Base-by-base conservation (phyloP, 306 rosid species). In the Arachis hypogaea region DNA sequence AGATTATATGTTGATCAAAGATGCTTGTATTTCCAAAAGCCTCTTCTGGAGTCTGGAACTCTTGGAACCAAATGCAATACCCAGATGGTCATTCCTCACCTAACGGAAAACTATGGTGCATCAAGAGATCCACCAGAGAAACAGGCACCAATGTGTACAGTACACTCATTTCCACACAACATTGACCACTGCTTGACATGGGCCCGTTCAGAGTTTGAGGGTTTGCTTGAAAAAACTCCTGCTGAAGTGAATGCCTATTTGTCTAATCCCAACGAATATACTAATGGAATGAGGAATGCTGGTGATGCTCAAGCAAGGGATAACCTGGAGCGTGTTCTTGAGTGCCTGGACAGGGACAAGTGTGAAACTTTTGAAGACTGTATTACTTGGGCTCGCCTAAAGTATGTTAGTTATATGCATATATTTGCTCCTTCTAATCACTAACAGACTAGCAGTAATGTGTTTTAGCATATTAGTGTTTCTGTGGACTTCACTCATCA, bases 121-220 rank as follows among this genome's bases (percentile, higher is more conserved):
- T 92, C 97, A 28, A 89, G 97, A 79, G 97, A 92, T 78, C 97
- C 93, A 16, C 97, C 97, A 43, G 96, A 92, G 86, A 92, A 86
- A 73, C 93, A 92, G 78, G 97, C 97, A 5, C 97, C 97, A 28
- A 92, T 92, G 97, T 92, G 97, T 81, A 92, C 96, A 14, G 88
- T 92, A 56, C 97, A 92, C 84, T 92, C 97, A 4, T 92, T 92
- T 75, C 97, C 97, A 0, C 96, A 92, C 89, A 92, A 89, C 69
- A 92, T 92, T 65, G 96, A 92, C 49, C 97, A 92, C 75, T 92
- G 97, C 86, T 80, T 92, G 87, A 92, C 97, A 43, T 92, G 97
- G 97, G 97, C 96, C 41, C 91, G 97, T 70, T 92, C 97, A 6
- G 97, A 92, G 78, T 92, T 92, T 71, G 97, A 92, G 85, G 97